phyloP scores from a whole-genome alignment of 495 filamentous ascomycete genomes.

The Margaritispora aquatica region DNA sequence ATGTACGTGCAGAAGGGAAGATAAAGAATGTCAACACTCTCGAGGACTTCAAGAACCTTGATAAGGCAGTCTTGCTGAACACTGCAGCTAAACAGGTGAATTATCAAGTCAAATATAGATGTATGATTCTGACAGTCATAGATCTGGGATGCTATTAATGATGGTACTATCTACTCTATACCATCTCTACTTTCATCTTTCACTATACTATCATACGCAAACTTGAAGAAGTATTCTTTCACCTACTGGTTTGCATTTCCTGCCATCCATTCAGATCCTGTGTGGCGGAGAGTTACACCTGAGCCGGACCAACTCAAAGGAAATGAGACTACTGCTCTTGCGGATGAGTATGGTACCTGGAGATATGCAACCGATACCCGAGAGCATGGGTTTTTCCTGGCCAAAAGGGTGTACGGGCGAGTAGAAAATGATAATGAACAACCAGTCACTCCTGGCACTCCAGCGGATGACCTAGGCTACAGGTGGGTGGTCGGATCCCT shows the following conservation, averaged over 20 bases:
- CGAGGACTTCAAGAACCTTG: slow-evolving; percentile 77
- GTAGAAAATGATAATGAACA: slow-evolving; percentile 22
- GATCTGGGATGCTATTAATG: slow-evolving; percentile 96
- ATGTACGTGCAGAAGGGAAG: slow-evolving; percentile 81
- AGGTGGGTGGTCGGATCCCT: slow-evolving; percentile 72
- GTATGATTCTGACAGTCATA: slow-evolving; percentile 29
- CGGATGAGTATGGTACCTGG: slow-evolving; percentile 81
- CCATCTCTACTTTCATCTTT: slow-evolving; percentile 88
- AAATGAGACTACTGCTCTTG: slow-evolving; percentile 65
- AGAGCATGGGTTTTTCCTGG: slow-evolving; percentile 92
- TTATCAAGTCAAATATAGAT: neutral
- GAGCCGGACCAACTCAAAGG: slow-evolving; percentile 47
- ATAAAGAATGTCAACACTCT: slow-evolving; percentile 96
- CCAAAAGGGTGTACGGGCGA: slow-evolving; percentile 50
- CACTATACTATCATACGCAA: slow-evolving; percentile 84
- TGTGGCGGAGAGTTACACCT: slow-evolving; percentile 53
- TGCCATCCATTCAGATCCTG: slow-evolving; percentile 78
- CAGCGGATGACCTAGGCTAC: slow-evolving; percentile 45
- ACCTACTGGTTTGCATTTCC: slow-evolving; percentile 95
- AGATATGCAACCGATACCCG: slow-evolving; percentile 67
- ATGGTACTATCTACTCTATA: slow-evolving; percentile 90
- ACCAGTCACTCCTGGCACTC: slow-evolving; percentile 34
- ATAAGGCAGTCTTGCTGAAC: slow-evolving; percentile 66
- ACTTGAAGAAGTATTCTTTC: slow-evolving; percentile 93
- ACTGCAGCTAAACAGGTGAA: slow-evolving; percentile 69